Conservation (phyloP, 139 green algal species). For the Picochlorum sp. region DNA sequence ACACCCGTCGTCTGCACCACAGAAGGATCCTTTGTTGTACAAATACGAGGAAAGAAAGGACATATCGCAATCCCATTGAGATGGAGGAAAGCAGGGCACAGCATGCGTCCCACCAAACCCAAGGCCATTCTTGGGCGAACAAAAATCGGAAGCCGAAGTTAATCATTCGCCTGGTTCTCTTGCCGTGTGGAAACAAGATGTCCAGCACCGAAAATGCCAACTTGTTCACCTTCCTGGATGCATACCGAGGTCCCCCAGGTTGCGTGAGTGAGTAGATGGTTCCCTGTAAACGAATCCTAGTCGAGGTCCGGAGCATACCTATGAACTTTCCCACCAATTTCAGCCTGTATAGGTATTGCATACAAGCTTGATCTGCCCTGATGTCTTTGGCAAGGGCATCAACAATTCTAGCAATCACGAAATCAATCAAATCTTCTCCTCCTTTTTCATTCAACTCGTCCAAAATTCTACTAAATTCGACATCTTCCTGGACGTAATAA, state of each 20-base stretch:
- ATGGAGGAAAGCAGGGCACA: neutral
- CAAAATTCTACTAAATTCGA: conserved; percentile 12
- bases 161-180: conserved; percentile 43
- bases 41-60: too few relatives aligned
- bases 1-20: too few relatives aligned
- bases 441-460: conserved; percentile 1
- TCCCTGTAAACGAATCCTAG: conserved; percentile 41
- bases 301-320: conserved; percentile 25
- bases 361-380: conserved; percentile 28
- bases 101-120: conserved; percentile 22
- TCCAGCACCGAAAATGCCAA: conserved; percentile 39
- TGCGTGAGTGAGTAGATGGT: conserved; percentile 65
- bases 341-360: conserved; percentile 38
- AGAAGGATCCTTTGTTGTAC: too few relatives aligned
- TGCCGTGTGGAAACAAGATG: conserved; percentile 56
- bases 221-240: conserved; percentile 46
- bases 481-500: conserved; percentile 42
- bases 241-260: conserved; percentile 59
- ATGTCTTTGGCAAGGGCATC: conserved; percentile 9
- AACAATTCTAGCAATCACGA: conserved; percentile 13
- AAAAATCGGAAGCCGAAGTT: conserved; percentile 43
- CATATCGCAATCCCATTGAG: too few relatives aligned
- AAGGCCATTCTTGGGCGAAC: conserved; percentile 50
- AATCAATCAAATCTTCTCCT: conserved; percentile 10
- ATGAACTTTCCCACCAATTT: conserved; percentile 20